Evolutionary conservation across 2,329 filamentous ascomycete species (phyloP), one percentile per base, ranked within the genome.

Genomic region (Xylaria sp.): DNA sequence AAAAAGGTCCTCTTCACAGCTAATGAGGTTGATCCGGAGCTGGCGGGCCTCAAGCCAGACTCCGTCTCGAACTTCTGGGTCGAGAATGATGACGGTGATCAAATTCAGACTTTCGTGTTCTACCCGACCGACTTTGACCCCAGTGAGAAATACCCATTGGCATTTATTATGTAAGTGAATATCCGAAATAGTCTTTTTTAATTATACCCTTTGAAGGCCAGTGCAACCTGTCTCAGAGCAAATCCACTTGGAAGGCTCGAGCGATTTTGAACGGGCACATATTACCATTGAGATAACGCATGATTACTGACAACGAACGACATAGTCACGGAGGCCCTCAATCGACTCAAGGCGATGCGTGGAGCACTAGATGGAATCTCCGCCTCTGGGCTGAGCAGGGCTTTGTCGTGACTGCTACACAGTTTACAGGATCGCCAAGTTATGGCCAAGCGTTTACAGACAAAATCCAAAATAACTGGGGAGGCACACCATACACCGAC

Each of bases 391-490:
- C 62, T 5, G 62, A 65, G 25, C 58, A 65, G 19, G 62, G 62
- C 19, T 65, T 65, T 21, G 59, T 65, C 19, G 62, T 65, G 37
- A 58, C 62, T 28, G 21, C 62, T 4, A 35, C 33, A 14, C 62
- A 65, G 19, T 65, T 65, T 51, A 65, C 62, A 3, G 62, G 62
- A 47, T 46, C 62, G 4, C 54, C 62, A 3, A 59, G 62, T n/a
- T 65, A 65, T 38, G 23, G 62, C 17, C 62, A 65, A 31, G 59
- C 43, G n/a, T 65, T 65, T 42, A 62, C 59, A 12, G 59, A 65
- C 43, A 65, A 65, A 50, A 65, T 65, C 19, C 58, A 61, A 21
- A 62, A 58, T 28, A 65, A 65, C 54, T 65, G 62, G 62, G 62
- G 62, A 47, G 62, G 62, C 12, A 65, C 62, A 17, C 62, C 62